Conservation (phyloP, 2,329 filamentous ascomycete species). For the Hymenoscyphus linearis region DNA sequence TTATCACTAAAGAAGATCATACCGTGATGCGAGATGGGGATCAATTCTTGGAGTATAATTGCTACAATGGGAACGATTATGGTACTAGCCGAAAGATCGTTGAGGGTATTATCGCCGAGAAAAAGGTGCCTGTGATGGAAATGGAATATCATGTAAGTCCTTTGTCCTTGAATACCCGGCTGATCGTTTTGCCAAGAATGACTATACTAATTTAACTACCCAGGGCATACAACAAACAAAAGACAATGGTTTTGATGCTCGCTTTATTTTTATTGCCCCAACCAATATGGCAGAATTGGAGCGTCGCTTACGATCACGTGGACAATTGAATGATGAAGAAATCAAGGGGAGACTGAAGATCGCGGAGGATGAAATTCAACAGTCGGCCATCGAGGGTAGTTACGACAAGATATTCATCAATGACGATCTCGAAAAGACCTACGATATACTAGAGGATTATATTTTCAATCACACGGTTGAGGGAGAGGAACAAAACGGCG, state of each 20-base stretch:
- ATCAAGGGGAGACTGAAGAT: conserved; percentile 40
- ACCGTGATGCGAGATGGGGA: conserved; percentile 55
- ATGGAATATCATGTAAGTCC: conserved; percentile 47
- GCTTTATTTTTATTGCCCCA: conserved; percentile 49
- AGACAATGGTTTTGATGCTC: conserved; percentile 50
- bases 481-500: conserved; percentile 3
- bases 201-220: conserved; percentile 1
- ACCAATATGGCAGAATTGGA: conserved; percentile 37
- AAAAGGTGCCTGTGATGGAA: conserved; percentile 55
- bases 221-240: conserved; percentile 53
- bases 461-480: conserved; percentile 35
- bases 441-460: conserved; percentile 44
- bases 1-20: conserved; percentile 51
- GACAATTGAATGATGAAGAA: conserved; percentile 41
- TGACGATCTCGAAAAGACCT: conserved; percentile 45
- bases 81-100: conserved; percentile 52
- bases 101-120: conserved; percentile 45
- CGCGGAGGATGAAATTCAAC: conserved; percentile 38
- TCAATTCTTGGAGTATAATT: conserved; percentile 52
- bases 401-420: conserved; percentile 49
- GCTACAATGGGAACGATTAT: conserved; percentile 45
- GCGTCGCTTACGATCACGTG: conserved; percentile 38
- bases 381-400: conserved; percentile 40
- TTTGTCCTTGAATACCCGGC: not conserved
- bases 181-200: not conserved